phyloP scores from a whole-genome alignment of 305 asterid genomes.

The Vinca major region DNA sequence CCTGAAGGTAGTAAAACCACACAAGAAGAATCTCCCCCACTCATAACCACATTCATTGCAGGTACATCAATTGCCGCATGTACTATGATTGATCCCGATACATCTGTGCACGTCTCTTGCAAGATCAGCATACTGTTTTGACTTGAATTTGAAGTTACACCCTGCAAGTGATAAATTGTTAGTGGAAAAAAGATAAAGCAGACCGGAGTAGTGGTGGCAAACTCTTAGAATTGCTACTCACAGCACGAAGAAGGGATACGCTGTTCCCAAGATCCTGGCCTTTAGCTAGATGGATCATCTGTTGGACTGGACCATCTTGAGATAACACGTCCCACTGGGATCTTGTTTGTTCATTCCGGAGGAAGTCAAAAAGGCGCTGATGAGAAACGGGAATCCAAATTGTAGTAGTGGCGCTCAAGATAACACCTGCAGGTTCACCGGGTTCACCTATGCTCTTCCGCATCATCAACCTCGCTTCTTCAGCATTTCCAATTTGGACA shows the following conservation, averaged over 20 bases:
- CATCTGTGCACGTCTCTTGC: conserved; percentile 55
- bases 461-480: conserved; percentile 45
- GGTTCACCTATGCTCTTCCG: conserved; percentile 47
- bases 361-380: conserved; percentile 42
- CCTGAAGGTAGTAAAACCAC: conserved; percentile 66
- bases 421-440: conserved; percentile 65
- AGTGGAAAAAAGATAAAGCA: background rate
- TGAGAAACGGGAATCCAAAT: conserved; percentile 59
- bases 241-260: conserved; percentile 49
- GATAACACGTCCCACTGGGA: conserved; percentile 70
- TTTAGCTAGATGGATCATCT: conserved; percentile 46
- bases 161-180: conserved; percentile 32
- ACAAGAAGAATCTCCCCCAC: conserved; percentile 50
- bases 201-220: no score
- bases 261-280: conserved; percentile 52
- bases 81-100: conserved; percentile 52
- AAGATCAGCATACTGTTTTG: conserved; percentile 38
- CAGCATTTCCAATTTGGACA: conserved; percentile 35
- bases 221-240: conserved; percentile 21
- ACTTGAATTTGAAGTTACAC: conserved; percentile 16
- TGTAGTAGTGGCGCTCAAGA: conserved; percentile 61
- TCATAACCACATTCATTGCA: conserved; percentile 41
- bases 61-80: conserved; percentile 44
- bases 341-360: conserved; percentile 49
- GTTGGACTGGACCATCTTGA: conserved; percentile 49